Base-by-base conservation (phyloP, 23 red algal species). In the Gracilaria domingensis region DNA sequence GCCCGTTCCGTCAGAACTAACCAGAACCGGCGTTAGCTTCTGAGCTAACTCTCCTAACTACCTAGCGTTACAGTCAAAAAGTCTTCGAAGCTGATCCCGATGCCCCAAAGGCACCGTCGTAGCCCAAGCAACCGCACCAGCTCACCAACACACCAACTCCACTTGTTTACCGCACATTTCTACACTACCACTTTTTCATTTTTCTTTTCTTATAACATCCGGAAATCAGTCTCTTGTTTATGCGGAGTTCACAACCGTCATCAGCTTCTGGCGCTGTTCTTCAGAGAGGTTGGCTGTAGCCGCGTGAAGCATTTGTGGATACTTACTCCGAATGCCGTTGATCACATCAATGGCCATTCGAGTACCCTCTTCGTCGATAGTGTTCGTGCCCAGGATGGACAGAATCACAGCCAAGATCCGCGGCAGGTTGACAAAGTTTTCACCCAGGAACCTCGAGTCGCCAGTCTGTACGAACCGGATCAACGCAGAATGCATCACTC, bases 401-500 rank as follows among this genome's bases (percentile, higher is more conserved):
- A 83, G 25, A 40, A 91, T 57, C 36, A 96, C 73, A n/a, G 49
- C 69, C 34, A 96, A 45, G 54, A 96, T 69, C 36, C 54, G 80
- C 35, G 82, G 81, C 18, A 96, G 86, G 35, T 90, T 84, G 8
- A 53, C 40, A 12, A 25, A 44, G 79, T 85, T 85, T 20, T 83
- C 86, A 24, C 94, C 94, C 12, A 91, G 28, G 50, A 91, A 49
- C 49, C 71, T 57, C 38, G 80, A 29, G 70, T 96, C 88, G 2
- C 61, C 54, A 51, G 58, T 57, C 72, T 96, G 86, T 8, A 89
- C 74, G 18, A 83, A 47, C 57, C 88, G 79, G 17, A 98, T 80
- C 25, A 98, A 45, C 17, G 73, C 44, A 38, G 59, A 85, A 59
- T 95, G 90, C 21, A 92, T 95, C 35, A 91, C 56, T 44, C 73